Evolutionary conservation across 1,139 yeast genomes (phyloP).

Genomic region (Hanseniaspora sp.): DNA sequence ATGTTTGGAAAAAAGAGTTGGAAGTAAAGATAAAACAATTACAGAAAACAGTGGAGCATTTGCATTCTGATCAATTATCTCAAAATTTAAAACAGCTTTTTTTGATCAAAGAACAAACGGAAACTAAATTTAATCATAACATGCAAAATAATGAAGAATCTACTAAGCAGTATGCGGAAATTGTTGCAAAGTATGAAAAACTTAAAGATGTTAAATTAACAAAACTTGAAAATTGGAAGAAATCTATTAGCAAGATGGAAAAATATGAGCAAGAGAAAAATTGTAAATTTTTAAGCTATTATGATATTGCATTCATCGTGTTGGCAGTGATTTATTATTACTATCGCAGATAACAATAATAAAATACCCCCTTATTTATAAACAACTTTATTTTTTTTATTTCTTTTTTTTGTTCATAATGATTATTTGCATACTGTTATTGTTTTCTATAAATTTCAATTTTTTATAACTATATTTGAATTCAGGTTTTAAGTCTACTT

Average conservation of each 20-base stretch:
- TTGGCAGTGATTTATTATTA: neutral
- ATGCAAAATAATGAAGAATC: neutral
- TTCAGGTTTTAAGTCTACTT: neutral
- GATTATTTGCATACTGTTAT: constrained; percentile 2
- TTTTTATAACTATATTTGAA: neutral
- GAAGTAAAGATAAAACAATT: neutral
- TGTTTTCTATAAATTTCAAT: neutral
- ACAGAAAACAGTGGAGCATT: neutral
- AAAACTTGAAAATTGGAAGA: constrained; percentile 4
- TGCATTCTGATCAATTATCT: neutral
- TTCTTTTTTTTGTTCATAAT: constrained; percentile 10
- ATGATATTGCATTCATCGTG: constrained; percentile 1
- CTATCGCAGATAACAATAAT: too few relatives aligned
- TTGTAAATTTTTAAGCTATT: neutral
- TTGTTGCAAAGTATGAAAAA: neutral
- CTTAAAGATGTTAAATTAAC: neutral
- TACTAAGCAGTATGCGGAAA: neutral
- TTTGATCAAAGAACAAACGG: neutral
- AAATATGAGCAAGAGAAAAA: neutral
- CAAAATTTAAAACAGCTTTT: neutral
- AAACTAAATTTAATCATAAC: neutral
- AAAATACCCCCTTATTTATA: too few relatives aligned
- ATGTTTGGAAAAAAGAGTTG: neutral
- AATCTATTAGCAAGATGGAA: constrained; percentile 4
- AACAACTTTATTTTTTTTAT: neutral